These are phyloP conservation scores for Pseudogymnoascus sp. DNA, from an alignment of 2,329 filamentous ascomycete genomes.

Conservation along the genomic window DNA sequence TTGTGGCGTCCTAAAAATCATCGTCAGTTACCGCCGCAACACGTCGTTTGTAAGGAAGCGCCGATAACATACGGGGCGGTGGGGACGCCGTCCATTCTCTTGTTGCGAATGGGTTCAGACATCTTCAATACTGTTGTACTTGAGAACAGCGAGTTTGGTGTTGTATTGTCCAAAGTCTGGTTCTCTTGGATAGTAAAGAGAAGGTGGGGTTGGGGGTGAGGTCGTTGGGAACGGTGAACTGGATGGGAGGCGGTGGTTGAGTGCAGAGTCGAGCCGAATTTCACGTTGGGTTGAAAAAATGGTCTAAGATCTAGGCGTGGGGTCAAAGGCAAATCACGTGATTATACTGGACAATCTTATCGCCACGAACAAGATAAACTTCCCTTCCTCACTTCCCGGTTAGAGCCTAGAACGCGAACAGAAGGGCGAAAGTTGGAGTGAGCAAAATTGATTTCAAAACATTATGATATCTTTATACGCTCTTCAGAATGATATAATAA, in stretches of 20 bases:
- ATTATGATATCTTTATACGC: background rate
- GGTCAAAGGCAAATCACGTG: constrained; percentile 9
- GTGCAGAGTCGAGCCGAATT: constrained; percentile 9
- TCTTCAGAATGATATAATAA: constrained; percentile 7
- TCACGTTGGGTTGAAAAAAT: constrained; percentile 11
- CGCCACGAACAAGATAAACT: constrained; percentile 9
- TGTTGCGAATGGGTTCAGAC: constrained; percentile 62
- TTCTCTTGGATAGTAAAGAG: constrained; percentile 7
- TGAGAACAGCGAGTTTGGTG: background rate
- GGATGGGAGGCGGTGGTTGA: constrained; percentile 2
- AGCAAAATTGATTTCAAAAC: background rate
- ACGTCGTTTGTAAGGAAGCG: constrained; percentile 6
- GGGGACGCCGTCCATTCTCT: constrained; percentile 48
- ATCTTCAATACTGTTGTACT: constrained; percentile 32
- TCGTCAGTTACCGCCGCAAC: constrained; percentile 18
- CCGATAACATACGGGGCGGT: constrained; percentile 51
- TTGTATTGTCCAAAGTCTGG: background rate
- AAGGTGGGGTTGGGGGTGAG: constrained; percentile 9
- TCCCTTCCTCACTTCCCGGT: background rate
- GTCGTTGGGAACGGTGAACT: constrained; percentile 9
- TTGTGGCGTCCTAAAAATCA: constrained; percentile 72
- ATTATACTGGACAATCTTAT: background rate
- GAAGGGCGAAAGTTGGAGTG: background rate
- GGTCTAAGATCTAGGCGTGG: constrained; percentile 12
- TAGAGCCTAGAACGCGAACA: constrained; percentile 2